A percentile compares a stretch with the other conserved stretches of the same genome.
Conservation (phyloP, 495 filamentous ascomycete genomes). For the Tuber calosporum region DNA sequence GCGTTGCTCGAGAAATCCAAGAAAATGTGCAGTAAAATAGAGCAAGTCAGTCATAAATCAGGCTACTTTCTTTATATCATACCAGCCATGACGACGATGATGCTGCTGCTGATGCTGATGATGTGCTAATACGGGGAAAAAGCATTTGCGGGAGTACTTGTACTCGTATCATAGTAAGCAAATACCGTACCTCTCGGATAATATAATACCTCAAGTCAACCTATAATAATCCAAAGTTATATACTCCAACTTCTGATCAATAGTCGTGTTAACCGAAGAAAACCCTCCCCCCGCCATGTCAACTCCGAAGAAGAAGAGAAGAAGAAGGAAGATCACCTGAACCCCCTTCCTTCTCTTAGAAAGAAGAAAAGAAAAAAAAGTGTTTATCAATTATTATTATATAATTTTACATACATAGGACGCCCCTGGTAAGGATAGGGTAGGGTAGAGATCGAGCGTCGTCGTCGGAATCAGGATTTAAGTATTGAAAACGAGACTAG, state of each 20-base stretch:
- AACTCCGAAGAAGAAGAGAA: neutral
- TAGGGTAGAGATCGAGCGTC: neutral
- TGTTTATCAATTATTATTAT: neutral
- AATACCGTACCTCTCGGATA: neutral
- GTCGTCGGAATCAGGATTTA: conserved; percentile 1
- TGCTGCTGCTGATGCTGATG: neutral
- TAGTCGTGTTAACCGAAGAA: neutral
- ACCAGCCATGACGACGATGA: neutral
- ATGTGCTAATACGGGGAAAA: neutral
- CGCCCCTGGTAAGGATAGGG: neutral
- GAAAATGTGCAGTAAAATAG: neutral
- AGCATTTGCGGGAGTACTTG: neutral
- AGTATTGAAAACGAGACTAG: conserved; percentile 3
- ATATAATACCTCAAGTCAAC: neutral
- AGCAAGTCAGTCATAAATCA: neutral
- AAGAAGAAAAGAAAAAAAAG: neutral
- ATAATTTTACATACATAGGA: neutral
- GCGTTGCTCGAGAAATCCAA: neutral
- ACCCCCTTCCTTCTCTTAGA: neutral
- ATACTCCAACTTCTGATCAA: neutral
- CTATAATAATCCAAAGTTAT: too few relatives aligned
- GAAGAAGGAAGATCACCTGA: neutral
- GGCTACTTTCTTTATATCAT: too few relatives aligned
- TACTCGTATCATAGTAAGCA: too few relatives aligned
- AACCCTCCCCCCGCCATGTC: neutral